Percentiles rank a stretch among this genome's conserved stretches.
Evolutionary conservation across 2,329 filamentous ascomycete species (phyloP).

Genomic region (Chrysoporthe cubensis): DNA sequence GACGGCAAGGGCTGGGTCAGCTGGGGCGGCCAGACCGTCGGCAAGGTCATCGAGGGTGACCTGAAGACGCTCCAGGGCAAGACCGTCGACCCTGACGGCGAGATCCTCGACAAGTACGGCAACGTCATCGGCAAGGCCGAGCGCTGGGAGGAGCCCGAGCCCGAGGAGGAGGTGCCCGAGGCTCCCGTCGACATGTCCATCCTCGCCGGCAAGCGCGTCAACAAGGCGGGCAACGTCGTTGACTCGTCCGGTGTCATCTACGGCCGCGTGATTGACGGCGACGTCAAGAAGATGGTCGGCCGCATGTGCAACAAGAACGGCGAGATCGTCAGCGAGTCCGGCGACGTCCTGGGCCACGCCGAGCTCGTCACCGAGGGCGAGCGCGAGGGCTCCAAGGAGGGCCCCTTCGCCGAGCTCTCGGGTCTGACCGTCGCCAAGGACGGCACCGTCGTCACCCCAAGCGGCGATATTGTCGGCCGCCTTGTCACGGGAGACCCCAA

Average conservation of each 20-base stretch:
- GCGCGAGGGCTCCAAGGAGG: slow-evolving; percentile 64
- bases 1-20: slow-evolving; percentile 58
- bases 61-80: slow-evolving; percentile 66
- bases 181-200: slow-evolving; percentile 58
- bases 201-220: slow-evolving; percentile 71
- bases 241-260: slow-evolving; percentile 59
- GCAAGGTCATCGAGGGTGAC: slow-evolving; percentile 67
- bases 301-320: slow-evolving; percentile 74
- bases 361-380: slow-evolving; percentile 72
- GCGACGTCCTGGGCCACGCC: slow-evolving; percentile 69
- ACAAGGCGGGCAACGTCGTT: slow-evolving; percentile 69
- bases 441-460: slow-evolving; percentile 67
- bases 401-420: slow-evolving; percentile 69
- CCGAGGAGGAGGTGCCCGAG: slow-evolving; percentile 53
- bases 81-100: slow-evolving; percentile 69
- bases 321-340: slow-evolving; percentile 73
- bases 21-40: slow-evolving; percentile 58
- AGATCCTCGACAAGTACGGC: slow-evolving; percentile 69
- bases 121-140: slow-evolving; percentile 70
- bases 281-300: slow-evolving; percentile 64
- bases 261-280: slow-evolving; percentile 70
- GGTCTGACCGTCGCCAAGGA: slow-evolving; percentile 70
- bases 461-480: slow-evolving; percentile 73
- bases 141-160: slow-evolving; percentile 62
- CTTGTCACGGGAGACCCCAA: slow-evolving; percentile 73